Conservation (phyloP, 2,329 filamentous ascomycete genomes). For the Scedosporium minutisporum region DNA sequence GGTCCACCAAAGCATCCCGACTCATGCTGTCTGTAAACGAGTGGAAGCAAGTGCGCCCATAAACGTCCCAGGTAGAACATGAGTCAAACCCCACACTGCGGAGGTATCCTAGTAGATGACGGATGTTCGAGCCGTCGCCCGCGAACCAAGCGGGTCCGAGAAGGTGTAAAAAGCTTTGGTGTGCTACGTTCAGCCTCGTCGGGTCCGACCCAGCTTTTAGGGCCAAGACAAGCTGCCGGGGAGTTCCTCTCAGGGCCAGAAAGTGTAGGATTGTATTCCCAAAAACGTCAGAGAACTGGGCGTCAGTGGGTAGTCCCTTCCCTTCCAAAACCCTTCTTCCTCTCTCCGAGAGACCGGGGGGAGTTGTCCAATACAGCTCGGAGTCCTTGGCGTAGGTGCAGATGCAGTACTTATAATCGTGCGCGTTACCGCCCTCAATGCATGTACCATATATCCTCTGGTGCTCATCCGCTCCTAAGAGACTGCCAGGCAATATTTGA, state of each 20-base stretch:
- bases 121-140: constrained; percentile 15
- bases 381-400: too few relatives aligned
- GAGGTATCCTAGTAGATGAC: constrained; percentile 3
- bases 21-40: not conserved
- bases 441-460: too few relatives aligned
- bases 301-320: constrained; percentile 9
- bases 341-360: too few relatives aligned
- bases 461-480: too few relatives aligned
- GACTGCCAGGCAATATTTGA: too few relatives aligned
- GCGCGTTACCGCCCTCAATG: too few relatives aligned
- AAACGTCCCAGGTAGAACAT: constrained; percentile 30
- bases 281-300: constrained; percentile 26
- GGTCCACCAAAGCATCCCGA: too few relatives aligned
- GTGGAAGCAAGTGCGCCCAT: constrained; percentile 40
- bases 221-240: constrained; percentile 17
- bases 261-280: constrained; percentile 39
- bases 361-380: too few relatives aligned
- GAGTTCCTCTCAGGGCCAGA: constrained; percentile 28
- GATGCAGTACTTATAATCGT: too few relatives aligned
- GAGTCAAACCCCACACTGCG: not conserved
- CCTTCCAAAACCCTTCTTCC: too few relatives aligned
- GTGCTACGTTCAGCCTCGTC: constrained; percentile 26
- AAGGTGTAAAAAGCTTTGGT: constrained; percentile 40
- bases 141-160: constrained; percentile 26
- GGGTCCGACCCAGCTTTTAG: not conserved